Evolutionary conservation across 1,139 yeast species (phyloP).

Genomic region (Diutina rugosa): DNA sequence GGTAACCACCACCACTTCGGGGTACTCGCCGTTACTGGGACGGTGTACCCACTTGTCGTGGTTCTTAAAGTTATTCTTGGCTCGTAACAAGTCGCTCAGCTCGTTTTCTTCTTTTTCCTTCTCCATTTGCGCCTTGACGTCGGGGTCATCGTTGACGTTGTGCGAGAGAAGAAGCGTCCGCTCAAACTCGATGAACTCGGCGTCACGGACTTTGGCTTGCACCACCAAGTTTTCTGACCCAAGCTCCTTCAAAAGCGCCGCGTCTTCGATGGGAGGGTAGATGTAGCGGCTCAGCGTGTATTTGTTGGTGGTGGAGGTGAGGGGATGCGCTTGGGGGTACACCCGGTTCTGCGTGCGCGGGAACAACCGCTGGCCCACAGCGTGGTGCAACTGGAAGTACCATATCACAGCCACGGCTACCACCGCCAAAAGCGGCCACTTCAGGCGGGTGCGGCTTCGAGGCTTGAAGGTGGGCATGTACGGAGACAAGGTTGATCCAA

Average conservation of each 20-base stretch:
- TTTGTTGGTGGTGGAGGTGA: conserved; percentile 18
- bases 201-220: conserved; percentile 25
- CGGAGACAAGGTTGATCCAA: neutral
- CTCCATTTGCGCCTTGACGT: conserved; percentile 19
- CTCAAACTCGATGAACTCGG: conserved; percentile 25
- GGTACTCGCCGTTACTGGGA: conserved; percentile 28
- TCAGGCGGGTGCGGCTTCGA: neutral
- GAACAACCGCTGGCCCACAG: neutral
- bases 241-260: conserved; percentile 42
- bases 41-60: conserved; percentile 51
- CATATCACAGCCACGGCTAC: neutral
- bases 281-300: conserved; percentile 40
- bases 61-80: conserved; percentile 46
- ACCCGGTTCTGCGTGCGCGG: neutral
- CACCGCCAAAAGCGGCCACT: neutral
- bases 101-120: conserved; percentile 29
- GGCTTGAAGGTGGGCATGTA: conserved; percentile 1
- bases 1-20: conserved; percentile 69
- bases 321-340: conserved; percentile 24
- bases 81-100: conserved; percentile 24
- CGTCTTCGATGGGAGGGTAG: conserved; percentile 58
- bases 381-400: neutral
- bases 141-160: conserved; percentile 35
- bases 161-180: conserved; percentile 18
- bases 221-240: conserved; percentile 38